Base-by-base conservation (phyloP, 805 yeast species). In the Sporopachydermia lactativora region DNA sequence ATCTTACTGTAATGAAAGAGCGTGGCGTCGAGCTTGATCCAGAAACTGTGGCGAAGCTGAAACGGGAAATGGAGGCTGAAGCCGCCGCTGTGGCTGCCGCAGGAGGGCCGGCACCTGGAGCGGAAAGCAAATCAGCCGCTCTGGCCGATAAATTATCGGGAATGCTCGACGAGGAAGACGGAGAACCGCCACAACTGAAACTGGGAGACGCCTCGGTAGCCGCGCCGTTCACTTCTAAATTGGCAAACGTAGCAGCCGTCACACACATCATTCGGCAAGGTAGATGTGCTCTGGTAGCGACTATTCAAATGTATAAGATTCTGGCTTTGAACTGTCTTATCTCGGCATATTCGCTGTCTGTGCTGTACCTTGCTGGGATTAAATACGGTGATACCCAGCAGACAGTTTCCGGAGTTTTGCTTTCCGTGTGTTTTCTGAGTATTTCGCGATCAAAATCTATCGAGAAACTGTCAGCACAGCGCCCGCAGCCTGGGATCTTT, bases 131-230 rank as follows among this genome's bases (percentile, higher is more conserved):
- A 47, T 65, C 66, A 14, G 59, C 68, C 37, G 60, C 62, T 19
- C 48, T 75, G 41, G 84, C 89, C 24, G 89, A 81, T 47, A 68
- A 74, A 48, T 64, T 82, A 52, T 65, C 81, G 65, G 65, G 69
- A 37, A 64, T 66, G 47, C 66, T 69, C 39, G 84, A 73, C n/a
- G 62, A 64, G 41, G 83, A 75, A 19, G 79, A 73, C 39, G 68
- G 58, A 19, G 96, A 89, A 50, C 94, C 94, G 0, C 98, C 98
- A 43, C 75, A 81, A 38, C 72, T 92, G 65, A 92, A 92, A 60
- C 68, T 92, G 42, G 98, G 98, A 52, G 98, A 92, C 64, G 98
- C 98, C 11, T 88, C 96, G 17, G 96, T 94, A 53, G 98, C 98
- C 42, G 98, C 98, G 24, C 98, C 98, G 38, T 85, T 92, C 60